Percentiles rank a stretch among this genome's conserved stretches.
Evolutionary conservation across 176 grass and related monocot genomes (phyloP).

Genomic region (Raddia guianensis): DNA sequence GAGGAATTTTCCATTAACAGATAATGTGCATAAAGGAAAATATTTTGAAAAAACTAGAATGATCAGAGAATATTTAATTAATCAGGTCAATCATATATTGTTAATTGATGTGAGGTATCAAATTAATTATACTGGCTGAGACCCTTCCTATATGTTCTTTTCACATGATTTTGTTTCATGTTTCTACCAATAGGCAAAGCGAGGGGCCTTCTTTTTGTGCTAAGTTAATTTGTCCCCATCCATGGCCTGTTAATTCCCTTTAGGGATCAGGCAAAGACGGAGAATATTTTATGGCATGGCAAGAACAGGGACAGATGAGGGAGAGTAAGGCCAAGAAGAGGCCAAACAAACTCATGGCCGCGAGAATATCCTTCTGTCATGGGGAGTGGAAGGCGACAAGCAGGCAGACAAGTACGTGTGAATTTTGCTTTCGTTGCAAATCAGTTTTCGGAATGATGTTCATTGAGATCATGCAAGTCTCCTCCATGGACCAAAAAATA

Average conservation of each 20-base stretch:
- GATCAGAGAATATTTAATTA: background rate
- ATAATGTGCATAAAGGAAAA: background rate
- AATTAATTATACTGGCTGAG: slow-evolving; percentile 7
- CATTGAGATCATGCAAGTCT: slow-evolving; percentile 16
- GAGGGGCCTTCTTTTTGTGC: slow-evolving; percentile 47
- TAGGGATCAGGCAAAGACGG: slow-evolving; percentile 55
- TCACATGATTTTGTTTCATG: slow-evolving; percentile 33
- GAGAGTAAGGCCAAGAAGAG: slow-evolving; percentile 53
- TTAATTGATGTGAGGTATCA: background rate
- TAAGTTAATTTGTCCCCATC: slow-evolving; percentile 51
- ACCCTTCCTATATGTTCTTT: slow-evolving; percentile 20
- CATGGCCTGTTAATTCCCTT: slow-evolving; percentile 52
- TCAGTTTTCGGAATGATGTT: slow-evolving; percentile 34
- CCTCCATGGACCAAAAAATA: background rate
- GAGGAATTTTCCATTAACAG: background rate
- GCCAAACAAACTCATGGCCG: slow-evolving; percentile 64
- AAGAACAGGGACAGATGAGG: slow-evolving; percentile 47
- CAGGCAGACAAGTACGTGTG: slow-evolving; percentile 70
- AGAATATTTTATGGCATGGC: slow-evolving; percentile 59
- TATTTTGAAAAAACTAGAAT: background rate
- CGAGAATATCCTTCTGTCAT: slow-evolving; percentile 86
- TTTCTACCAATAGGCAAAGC: slow-evolving; percentile 57
- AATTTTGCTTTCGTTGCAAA: slow-evolving; percentile 62
- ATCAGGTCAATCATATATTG: slow-evolving; percentile 31
- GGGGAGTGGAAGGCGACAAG: slow-evolving; percentile 41